phyloP scores from a whole-genome alignment of 176 grass and related monocot genomes.

The Oryza meyeriana region DNA sequence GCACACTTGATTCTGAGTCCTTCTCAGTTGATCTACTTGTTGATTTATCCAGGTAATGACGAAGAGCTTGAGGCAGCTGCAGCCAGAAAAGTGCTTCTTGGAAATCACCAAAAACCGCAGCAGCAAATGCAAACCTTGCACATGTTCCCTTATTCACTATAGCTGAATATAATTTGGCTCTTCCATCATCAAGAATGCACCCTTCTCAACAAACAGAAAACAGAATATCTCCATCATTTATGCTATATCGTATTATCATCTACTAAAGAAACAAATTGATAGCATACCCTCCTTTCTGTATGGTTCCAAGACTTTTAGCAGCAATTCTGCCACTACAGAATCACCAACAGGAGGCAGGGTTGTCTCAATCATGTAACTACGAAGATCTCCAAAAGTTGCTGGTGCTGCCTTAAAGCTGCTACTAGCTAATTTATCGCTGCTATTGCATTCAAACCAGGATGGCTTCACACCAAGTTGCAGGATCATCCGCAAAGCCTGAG shows the following conservation, averaged over 20 bases:
- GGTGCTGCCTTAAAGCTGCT: conserved; percentile 44
- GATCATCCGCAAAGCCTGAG: conserved; percentile 85
- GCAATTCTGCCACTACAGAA: conserved; percentile 83
- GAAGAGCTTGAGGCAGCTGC: conserved; percentile 82
- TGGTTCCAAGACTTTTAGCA: conserved; percentile 92
- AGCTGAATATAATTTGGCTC: conserved; percentile 76
- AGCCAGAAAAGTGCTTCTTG: conserved; percentile 92
- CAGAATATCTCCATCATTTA: conserved; percentile 1
- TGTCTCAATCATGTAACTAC: conserved; percentile 92
- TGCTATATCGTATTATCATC: conserved; percentile 20
- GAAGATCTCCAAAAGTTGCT: conserved; percentile 62
- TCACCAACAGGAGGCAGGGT: conserved; percentile 81
- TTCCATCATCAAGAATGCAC: conserved; percentile 95
- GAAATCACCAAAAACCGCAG: conserved; percentile 82
- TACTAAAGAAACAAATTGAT: background rate
- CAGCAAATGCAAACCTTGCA: conserved; percentile 91
- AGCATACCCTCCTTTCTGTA: conserved; percentile 83
- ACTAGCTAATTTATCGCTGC: conserved; percentile 28
- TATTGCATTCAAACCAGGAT: conserved; percentile 80
- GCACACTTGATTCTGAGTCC: conserved; percentile 39
- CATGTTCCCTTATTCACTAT: conserved; percentile 66
- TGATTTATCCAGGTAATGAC: conserved; percentile 75
- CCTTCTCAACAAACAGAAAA: conserved; percentile 48
- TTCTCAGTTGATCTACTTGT: conserved; percentile 52
- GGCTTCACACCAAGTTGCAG: conserved; percentile 93